Percentiles rank a stretch among this genome's conserved stretches.
Conservation (phyloP, 2,329 filamentous ascomycete species). For the Fusarium xylarioides region DNA sequence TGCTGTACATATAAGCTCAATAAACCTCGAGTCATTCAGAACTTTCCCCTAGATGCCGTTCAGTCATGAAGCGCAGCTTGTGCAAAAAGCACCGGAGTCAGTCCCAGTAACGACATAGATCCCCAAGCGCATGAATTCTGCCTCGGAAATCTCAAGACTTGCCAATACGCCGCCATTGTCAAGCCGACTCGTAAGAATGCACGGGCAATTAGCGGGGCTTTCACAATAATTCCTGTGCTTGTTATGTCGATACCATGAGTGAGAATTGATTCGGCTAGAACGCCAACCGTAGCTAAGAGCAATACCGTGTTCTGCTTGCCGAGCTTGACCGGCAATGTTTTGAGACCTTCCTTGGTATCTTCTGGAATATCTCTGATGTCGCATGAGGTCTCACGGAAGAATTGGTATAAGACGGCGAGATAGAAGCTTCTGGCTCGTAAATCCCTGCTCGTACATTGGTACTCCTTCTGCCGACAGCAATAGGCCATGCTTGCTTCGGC, state of each 20-base stretch:
- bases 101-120: conserved; percentile 6
- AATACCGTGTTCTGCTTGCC: conserved; percentile 15
- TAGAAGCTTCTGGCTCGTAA: conserved; percentile 5
- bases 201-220: not conserved
- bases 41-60: fast-evolving
- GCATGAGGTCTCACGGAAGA: conserved; percentile 19
- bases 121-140: conserved; percentile 18
- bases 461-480: not conserved
- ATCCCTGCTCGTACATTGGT: not conserved
- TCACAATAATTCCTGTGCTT: not conserved
- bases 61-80: not conserved
- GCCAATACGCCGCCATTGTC: conserved; percentile 14
- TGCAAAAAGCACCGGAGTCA: conserved; percentile 10
- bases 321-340: conserved; percentile 15
- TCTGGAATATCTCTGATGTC: conserved; percentile 13
- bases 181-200: not conserved
- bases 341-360: conserved; percentile 7
- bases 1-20: too few relatives aligned
- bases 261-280: not conserved
- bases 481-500: conserved; percentile 14
- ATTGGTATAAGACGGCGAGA: conserved; percentile 12
- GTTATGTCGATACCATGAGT: conserved; percentile 1
- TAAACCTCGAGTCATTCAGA: too few relatives aligned
- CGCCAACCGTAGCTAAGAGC: not conserved
- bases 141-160: conserved; percentile 8